Conservation (phyloP, 495 filamentous ascomycete genomes). For the Penicillium fimorum region DNA sequence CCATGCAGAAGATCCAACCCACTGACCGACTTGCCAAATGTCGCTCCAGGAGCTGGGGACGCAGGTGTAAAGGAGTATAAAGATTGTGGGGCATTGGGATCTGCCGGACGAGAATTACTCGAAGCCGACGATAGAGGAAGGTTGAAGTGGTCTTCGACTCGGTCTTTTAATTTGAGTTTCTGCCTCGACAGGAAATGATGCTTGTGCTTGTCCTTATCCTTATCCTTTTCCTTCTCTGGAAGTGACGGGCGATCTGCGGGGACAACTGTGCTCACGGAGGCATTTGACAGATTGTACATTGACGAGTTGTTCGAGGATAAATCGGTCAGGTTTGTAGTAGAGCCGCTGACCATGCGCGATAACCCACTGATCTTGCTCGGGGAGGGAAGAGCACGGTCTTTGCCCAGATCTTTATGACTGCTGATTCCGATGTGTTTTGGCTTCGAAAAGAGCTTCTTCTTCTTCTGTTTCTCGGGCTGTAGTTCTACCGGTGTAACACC, state of each 20-base stretch:
- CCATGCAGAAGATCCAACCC: constrained; percentile 85
- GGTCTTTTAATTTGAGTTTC: constrained; percentile 84
- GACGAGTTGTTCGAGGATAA: constrained; percentile 61
- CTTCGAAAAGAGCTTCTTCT: constrained; percentile 89
- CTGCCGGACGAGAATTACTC: constrained; percentile 83
- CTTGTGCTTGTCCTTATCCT: constrained; percentile 60
- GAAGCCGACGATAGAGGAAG: constrained; percentile 82
- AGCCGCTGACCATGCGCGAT: constrained; percentile 68
- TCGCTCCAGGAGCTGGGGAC: constrained; percentile 66
- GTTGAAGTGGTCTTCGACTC: constrained; percentile 65
- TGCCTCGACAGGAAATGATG: constrained; percentile 87
- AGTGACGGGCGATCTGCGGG: constrained; percentile 39
- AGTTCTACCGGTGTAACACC: constrained; percentile 53
- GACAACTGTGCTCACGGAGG: constrained; percentile 75
- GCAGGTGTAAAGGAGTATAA: constrained; percentile 78
- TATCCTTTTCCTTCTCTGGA: constrained; percentile 39
- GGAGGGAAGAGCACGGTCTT: constrained; percentile 71
- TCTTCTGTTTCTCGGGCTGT: constrained; percentile 67
- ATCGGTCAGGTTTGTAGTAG: constrained; percentile 74
- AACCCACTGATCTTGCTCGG: constrained; percentile 70
- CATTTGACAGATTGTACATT: constrained; percentile 80
- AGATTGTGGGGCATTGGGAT: constrained; percentile 79
- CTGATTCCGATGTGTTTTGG: constrained; percentile 79
- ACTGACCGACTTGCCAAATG: constrained; percentile 73
- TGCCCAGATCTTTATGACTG: constrained; percentile 63